Evolutionary conservation across 2,329 filamentous ascomycete genomes (phyloP), one percentile per base, ranked within the genome.

Genomic region (Metarhizium humberi): DNA sequence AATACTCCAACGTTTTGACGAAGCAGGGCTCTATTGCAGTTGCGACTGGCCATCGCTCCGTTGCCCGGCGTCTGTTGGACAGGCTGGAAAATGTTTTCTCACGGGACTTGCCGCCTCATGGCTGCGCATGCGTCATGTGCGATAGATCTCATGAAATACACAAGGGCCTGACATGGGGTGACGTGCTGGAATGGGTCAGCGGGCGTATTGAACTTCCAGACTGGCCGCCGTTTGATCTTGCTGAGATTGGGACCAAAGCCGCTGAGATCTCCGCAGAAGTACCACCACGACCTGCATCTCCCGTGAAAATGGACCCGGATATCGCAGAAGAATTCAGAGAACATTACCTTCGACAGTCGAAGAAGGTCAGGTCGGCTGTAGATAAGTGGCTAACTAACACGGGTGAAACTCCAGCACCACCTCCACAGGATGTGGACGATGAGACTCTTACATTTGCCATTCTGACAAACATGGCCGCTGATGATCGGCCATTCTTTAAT

Each of bases 401-500:
- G 62, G 85, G 86, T 36, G 87, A 91, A 58, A 80, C 83, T 16
- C 81, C 86, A 1, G 82, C 82, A 1, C 87, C 86, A 52, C 86
- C 90, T 2, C 91, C 91, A 0, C 86, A 92, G 58, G 92, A 96
- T 56, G 87, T 96, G 6, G 92, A 96, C 64, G 92, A 96, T 59
- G 92, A 96, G 71, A 97, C 92, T 0, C 75, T 97, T 40, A 87
- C 88, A 2, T 96, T 97, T 72, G 92, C 92, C 54, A 95, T 97
- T 69, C 76, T 96, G 57, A 97, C 92, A 10, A 92, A 90, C 65
- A 78, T 97, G 13, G 84, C 87, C 52, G 75, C 83, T 2, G 81
- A 88, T 46, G 85, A 95, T 61, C 82, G 90, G 20, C 88, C 88
- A 0, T 81, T 87, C 51, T 96, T 95, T 73, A 92, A 90, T 62